These are phyloP conservation scores for Backusella tarrabulga DNA, from an alignment of 192 early-diverging fungal species.

Conservation along the genomic window DNA sequence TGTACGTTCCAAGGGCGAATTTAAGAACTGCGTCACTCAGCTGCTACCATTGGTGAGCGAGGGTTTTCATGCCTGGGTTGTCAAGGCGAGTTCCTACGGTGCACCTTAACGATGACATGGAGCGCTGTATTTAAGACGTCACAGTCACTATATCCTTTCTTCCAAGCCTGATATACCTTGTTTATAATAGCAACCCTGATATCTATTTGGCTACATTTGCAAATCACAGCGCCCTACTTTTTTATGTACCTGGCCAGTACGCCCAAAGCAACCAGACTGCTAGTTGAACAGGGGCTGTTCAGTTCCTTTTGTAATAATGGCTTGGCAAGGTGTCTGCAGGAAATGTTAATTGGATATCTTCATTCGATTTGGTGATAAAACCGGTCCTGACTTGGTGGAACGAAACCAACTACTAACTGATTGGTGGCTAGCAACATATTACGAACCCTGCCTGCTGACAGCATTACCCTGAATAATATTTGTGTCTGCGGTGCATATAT, in stretches of 20 bases:
- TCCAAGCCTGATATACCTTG: conserved; percentile 35
- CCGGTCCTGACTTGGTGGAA: conserved; percentile 16
- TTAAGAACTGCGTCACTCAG: neutral
- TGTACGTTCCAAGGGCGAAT: neutral
- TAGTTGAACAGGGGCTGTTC: conserved; percentile 38
- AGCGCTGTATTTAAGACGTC: conserved; percentile 38
- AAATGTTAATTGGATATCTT: conserved; percentile 34
- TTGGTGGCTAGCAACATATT: too few species aligned
- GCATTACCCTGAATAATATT: conserved; percentile 9
- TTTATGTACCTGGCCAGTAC: conserved; percentile 40
- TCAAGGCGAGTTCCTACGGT: neutral
- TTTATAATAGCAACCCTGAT: conserved; percentile 31
- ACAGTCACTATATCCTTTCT: conserved; percentile 39
- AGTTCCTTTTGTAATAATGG: conserved; percentile 42
- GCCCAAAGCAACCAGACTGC: conserved; percentile 31
- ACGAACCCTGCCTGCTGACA: too few species aligned
- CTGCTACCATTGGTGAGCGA: conserved; percentile 5
- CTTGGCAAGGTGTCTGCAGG: conserved; percentile 33
- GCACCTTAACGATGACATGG: conserved; percentile 18
- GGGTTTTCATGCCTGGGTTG: conserved; percentile 20
- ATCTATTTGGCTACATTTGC: conserved; percentile 39
- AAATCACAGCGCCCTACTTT: conserved; percentile 36
- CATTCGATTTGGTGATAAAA: conserved; percentile 26
- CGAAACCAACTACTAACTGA: too few species aligned
- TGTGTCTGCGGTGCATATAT: conserved; percentile 45